A percentile compares a stretch with the other conserved stretches of the same genome.
Evolutionary conservation across 306 rosid species (phyloP).

Genomic region (Castanea crenata): DNA sequence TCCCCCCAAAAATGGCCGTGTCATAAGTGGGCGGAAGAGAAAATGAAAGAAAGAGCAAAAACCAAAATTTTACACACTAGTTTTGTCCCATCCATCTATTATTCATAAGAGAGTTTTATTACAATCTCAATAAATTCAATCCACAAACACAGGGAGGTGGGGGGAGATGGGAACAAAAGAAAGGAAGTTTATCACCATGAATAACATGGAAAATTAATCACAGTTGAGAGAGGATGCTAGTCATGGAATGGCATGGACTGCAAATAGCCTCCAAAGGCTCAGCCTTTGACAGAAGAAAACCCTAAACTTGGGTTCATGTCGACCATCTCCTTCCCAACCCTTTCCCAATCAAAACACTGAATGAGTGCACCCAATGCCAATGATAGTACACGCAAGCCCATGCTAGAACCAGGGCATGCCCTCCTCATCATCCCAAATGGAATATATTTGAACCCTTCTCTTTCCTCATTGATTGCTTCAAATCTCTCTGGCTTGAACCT

Average conservation of each 20-base stretch:
- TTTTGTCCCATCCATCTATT: too few species aligned
- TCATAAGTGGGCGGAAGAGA: too few species aligned
- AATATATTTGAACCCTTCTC: conserved; percentile 16
- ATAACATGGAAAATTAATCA: neutral
- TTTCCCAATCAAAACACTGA: conserved; percentile 41
- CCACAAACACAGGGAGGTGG: too few species aligned
- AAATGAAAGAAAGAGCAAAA: too few species aligned
- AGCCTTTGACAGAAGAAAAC: conserved; percentile 11
- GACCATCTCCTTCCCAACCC: conserved; percentile 2
- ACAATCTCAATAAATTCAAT: too few species aligned
- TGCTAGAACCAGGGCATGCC: conserved; percentile 22
- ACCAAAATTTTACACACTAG: too few species aligned
- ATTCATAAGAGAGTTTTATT: too few species aligned
- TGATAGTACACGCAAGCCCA: conserved; percentile 4
- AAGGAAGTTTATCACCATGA: too few species aligned
- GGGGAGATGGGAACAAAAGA: too few species aligned
- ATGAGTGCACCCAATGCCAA: conserved; percentile 26
- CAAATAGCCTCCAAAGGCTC: conserved; percentile 35
- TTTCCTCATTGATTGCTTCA: neutral
- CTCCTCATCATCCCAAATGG: conserved; percentile 26
- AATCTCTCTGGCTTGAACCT: conserved; percentile 46
- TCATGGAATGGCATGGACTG: neutral
- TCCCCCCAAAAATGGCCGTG: too few species aligned
- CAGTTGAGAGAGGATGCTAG: neutral
- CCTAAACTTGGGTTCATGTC: conserved; percentile 29